These are phyloP conservation scores for Fonsecaea pedrosoi DNA, from an alignment of 2,329 filamentous ascomycete species.

Conservation along the genomic window DNA sequence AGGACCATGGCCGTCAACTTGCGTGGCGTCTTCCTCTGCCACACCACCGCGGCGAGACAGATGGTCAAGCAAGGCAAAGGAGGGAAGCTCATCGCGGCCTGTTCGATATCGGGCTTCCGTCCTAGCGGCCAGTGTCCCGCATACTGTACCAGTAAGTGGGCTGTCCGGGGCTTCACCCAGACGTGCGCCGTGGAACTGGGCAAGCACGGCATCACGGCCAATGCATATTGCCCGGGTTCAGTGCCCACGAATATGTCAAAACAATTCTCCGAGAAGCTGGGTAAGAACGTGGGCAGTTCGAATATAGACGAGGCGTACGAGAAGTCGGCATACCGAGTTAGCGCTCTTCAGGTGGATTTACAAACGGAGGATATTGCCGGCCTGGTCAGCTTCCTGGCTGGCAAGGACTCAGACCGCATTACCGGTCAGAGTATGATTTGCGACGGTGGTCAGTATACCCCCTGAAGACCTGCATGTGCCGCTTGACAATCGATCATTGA, in stretches of 20 bases:
- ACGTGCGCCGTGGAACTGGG: constrained; percentile 70
- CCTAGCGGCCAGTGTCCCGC: constrained; percentile 60
- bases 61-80: constrained; percentile 65
- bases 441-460: constrained; percentile 44
- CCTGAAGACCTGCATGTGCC: too few species aligned
- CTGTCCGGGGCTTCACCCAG: constrained; percentile 69
- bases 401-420: constrained; percentile 44
- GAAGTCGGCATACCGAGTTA: too few species aligned
- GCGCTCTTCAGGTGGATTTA: background rate
- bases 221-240: constrained; percentile 71
- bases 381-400: constrained; percentile 18
- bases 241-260: constrained; percentile 73
- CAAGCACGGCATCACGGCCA: constrained; percentile 68
- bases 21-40: constrained; percentile 70
- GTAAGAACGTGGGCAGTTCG: constrained; percentile 56
- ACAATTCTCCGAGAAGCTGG: constrained; percentile 66
- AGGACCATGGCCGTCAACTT: constrained; percentile 69
- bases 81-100: constrained; percentile 60
- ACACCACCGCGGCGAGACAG: constrained; percentile 66
- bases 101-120: constrained; percentile 63
- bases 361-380: constrained; percentile 15
- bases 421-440: constrained; percentile 70
- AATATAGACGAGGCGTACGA: constrained; percentile 34
- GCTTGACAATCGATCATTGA: too few species aligned
- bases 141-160: constrained; percentile 71